These are phyloP conservation scores for Cadophora luteo-olivacea DNA, from an alignment of 2,329 filamentous ascomycete species.

Conservation along the genomic window DNA sequence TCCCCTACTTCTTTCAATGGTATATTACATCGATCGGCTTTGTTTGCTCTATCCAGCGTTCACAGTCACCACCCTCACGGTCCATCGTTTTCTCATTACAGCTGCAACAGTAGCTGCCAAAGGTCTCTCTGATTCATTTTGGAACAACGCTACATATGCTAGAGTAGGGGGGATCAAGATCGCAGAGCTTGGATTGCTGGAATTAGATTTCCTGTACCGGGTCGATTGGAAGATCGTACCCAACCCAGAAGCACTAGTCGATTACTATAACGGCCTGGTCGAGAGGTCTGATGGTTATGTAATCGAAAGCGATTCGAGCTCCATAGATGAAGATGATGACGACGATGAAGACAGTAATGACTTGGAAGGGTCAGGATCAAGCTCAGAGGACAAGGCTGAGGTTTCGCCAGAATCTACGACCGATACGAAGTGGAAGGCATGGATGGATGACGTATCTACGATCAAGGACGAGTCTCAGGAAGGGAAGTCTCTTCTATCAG, in stretches of 20 bases:
- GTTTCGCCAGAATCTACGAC: constrained; percentile 25
- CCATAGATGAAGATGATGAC: constrained; percentile 42
- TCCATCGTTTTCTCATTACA: constrained; percentile 96
- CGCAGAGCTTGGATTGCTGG: constrained; percentile 86
- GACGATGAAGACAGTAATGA: constrained; percentile 45
- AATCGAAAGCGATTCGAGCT: constrained; percentile 50
- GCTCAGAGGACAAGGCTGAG: constrained; percentile 24
- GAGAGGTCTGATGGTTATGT: constrained; percentile 65
- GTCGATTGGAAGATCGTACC: constrained; percentile 98
- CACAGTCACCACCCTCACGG: constrained; percentile 93
- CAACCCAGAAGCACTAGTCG: constrained; percentile 88
- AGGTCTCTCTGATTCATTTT: constrained; percentile 94
- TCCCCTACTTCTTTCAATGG: constrained; percentile 95
- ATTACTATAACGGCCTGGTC: constrained; percentile 90
- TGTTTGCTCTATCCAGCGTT: constrained; percentile 93
- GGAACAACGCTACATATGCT: constrained; percentile 97
- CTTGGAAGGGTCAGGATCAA: constrained; percentile 40
- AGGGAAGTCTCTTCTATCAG: constrained; percentile 11
- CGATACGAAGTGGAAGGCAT: constrained; percentile 41
- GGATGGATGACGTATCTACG: constrained; percentile 43
- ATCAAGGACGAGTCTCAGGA: constrained; percentile 26
- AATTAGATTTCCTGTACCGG: constrained; percentile 90
- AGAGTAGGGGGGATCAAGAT: constrained; percentile 91
- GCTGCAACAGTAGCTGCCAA: constrained; percentile 96
- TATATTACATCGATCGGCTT: constrained; percentile 96